Evolutionary conservation across 306 rosid genomes (phyloP).

Genomic region (Quercus rubra): DNA sequence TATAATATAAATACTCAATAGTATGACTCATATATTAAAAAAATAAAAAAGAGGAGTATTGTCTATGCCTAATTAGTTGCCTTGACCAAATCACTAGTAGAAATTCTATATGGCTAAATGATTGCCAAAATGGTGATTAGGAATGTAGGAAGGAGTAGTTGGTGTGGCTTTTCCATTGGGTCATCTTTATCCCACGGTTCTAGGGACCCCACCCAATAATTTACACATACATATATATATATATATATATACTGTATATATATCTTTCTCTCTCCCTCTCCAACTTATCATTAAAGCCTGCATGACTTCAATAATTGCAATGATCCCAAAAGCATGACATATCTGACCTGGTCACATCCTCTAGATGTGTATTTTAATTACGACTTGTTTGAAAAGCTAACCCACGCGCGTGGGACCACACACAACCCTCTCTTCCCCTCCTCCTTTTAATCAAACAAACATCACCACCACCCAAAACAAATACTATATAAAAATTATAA

Average conservation of each 20-base stretch:
- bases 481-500: no score
- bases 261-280: background rate
- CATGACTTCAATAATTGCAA: slow-evolving; percentile 94
- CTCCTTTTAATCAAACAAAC: background rate
- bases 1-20: no score
- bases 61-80: background rate
- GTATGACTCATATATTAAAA: background rate
- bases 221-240: slow-evolving; percentile 10
- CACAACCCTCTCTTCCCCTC: background rate
- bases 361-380: slow-evolving; percentile 34
- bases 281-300: slow-evolving; percentile 82
- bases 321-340: slow-evolving; percentile 90
- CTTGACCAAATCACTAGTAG: slow-evolving; percentile 8
- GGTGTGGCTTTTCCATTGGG: background rate
- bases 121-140: slow-evolving; percentile 37
- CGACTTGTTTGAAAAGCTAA: slow-evolving; percentile 36
- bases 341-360: slow-evolving; percentile 56
- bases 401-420: slow-evolving; percentile 67
- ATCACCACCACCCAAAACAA: background rate
- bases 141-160: slow-evolving; percentile 7
- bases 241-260: background rate
- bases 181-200: background rate
- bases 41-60: background rate
- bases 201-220: slow-evolving; percentile 50
- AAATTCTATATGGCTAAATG: slow-evolving; percentile 18